Percentiles rank a stretch among this genome's conserved stretches.
Conservation (phyloP, 345 rosid genomes). For the Lepidium africanum region DNA sequence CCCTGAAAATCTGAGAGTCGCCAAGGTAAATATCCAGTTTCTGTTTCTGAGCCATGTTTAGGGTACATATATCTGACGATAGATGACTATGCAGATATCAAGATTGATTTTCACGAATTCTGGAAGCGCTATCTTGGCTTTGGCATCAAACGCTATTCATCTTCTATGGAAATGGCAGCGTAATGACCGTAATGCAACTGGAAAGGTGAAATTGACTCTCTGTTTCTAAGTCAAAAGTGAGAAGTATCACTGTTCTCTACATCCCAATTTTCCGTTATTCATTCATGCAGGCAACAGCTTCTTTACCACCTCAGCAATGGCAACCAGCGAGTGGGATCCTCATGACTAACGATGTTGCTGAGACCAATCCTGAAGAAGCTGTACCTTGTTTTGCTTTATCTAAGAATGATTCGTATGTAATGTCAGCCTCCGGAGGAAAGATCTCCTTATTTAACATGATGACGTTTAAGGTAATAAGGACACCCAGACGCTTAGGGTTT, state of each 20-base stretch:
- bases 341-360: slow-evolving; percentile 71
- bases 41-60: background rate
- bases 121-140: slow-evolving; percentile 85
- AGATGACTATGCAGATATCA: slow-evolving; percentile 58
- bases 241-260: background rate
- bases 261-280: background rate
- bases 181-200: slow-evolving; percentile 66
- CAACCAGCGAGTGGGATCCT: slow-evolving; percentile 85
- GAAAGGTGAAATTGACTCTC: slow-evolving; percentile 50
- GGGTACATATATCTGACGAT: background rate
- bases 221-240: background rate
- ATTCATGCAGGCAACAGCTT: slow-evolving; percentile 68
- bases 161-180: slow-evolving; percentile 97
- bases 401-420: slow-evolving; percentile 85
- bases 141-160: slow-evolving; percentile 90
- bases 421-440: slow-evolving; percentile 95
- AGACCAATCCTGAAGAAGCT: slow-evolving; percentile 70
- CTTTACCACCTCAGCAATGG: slow-evolving; percentile 68
- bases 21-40: slow-evolving; percentile 50
- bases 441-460: slow-evolving; percentile 86
- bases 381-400: slow-evolving; percentile 93
- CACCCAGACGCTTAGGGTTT: background rate
- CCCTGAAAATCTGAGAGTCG: slow-evolving; percentile 71
- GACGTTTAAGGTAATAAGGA: slow-evolving; percentile 72
- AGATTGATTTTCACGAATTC: slow-evolving; percentile 94